Percentiles rank a stretch among this genome's conserved stretches.
Conservation (phyloP, 176 grass and related monocot genomes). For the Carex kokanica region DNA sequence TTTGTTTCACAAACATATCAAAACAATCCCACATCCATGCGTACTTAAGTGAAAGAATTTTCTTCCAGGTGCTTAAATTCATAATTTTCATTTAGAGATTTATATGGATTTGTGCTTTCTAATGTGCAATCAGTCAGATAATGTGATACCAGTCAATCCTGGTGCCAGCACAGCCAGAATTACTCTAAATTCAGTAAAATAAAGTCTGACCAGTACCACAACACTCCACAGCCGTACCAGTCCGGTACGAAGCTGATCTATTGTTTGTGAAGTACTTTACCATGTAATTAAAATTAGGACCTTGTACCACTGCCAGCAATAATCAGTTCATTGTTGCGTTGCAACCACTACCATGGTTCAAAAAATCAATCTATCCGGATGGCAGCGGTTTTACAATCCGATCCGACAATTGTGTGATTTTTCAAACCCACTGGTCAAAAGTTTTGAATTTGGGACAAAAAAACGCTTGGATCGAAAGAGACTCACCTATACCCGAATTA, state of each 20-base stretch:
- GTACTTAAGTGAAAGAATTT: background rate
- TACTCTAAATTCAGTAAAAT: background rate
- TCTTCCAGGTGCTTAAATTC: background rate
- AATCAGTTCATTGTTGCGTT: background rate
- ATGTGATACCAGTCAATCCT: background rate
- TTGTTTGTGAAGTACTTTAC: background rate
- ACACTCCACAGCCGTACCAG: background rate
- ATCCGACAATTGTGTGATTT: no score
- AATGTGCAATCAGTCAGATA: background rate
- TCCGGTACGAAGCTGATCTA: background rate
- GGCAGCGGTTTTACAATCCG: no score
- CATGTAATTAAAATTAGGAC: background rate
- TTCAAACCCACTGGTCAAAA: no score
- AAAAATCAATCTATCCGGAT: background rate
- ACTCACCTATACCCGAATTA: no score
- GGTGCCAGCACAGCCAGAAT: background rate
- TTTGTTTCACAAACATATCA: background rate
- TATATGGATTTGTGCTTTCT: background rate
- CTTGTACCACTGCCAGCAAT: background rate
- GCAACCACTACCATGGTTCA: background rate
- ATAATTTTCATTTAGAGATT: background rate
- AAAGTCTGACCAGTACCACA: background rate
- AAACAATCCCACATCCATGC: background rate
- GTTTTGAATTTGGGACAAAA: no score
- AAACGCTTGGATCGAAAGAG: no score